Percentiles rank a stretch among this genome's conserved stretches.
These are phyloP conservation scores for Candida xiaguanensis DNA, from an alignment of 805 yeast species.

Conservation along the genomic window DNA sequence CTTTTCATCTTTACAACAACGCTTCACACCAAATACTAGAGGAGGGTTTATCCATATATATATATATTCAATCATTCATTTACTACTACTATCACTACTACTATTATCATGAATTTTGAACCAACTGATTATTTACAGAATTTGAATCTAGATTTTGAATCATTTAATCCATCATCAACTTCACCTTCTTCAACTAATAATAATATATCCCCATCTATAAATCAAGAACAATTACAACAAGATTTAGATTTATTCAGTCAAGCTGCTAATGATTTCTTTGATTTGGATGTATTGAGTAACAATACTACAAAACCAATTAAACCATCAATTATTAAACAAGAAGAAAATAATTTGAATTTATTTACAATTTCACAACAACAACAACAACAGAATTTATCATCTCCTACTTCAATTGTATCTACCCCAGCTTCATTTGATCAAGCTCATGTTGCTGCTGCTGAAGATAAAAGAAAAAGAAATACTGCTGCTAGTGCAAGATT, in stretches of 20 bases:
- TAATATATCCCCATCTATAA: slow-evolving; percentile 10
- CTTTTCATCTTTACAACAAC: neutral
- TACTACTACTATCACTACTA: neutral
- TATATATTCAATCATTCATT: neutral
- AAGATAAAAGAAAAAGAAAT: slow-evolving; percentile 79
- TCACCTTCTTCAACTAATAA: neutral
- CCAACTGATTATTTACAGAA: slow-evolving; percentile 39
- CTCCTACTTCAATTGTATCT: neutral
- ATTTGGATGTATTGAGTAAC: slow-evolving; percentile 11
- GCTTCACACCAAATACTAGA: too few species aligned
- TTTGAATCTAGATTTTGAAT: slow-evolving; percentile 35
- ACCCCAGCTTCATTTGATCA: neutral
- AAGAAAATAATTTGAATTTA: neutral
- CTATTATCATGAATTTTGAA: slow-evolving; percentile 34
- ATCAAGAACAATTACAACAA: slow-evolving; percentile 23
- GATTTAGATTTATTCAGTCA: slow-evolving; percentile 40
- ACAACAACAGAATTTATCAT: neutral
- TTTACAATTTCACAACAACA: neutral
- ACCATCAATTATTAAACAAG: slow-evolving; percentile 5
- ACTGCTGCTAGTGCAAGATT: slow-evolving; percentile 95
- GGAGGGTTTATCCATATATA: too few species aligned
- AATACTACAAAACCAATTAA: slow-evolving; percentile 12
- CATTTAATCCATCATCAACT: too few species aligned
- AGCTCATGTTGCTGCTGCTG: slow-evolving; percentile 31
- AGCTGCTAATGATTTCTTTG: slow-evolving; percentile 11